Evolutionary conservation across 139 green algal species (phyloP).

Genomic region (Raphidocelis subcapitata): DNA sequence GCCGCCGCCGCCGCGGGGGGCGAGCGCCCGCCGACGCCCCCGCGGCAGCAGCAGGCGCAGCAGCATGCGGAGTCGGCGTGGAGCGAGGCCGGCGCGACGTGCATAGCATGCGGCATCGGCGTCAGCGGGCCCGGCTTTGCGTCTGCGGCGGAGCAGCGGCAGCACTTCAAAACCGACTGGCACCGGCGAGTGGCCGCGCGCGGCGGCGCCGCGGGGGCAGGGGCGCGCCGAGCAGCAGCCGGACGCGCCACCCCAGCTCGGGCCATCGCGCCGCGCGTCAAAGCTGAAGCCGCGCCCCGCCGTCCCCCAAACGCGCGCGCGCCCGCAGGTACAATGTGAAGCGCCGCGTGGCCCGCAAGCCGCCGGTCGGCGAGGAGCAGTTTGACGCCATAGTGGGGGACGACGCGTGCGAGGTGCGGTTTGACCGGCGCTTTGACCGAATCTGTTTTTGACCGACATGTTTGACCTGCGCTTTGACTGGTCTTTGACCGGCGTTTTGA

Average conservation of each 20-base stretch:
- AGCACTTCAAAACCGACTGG: constrained; percentile 91
- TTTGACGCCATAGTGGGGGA: constrained; percentile 59
- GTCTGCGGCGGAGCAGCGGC: constrained; percentile 61
- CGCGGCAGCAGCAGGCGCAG: too few species aligned
- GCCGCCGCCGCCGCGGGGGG: too few species aligned
- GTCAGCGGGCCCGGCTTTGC: constrained; percentile 49
- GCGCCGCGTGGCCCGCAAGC: constrained; percentile 53
- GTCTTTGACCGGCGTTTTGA: too few species aligned
- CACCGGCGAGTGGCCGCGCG: constrained; percentile 55
- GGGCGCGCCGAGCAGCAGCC: too few species aligned
- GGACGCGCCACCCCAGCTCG: too few species aligned
- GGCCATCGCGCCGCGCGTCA: too few species aligned
- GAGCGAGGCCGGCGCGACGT: constrained; percentile 48
- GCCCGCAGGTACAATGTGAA: constrained; percentile 70
- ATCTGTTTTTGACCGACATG: background rate
- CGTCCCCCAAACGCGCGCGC: too few species aligned
- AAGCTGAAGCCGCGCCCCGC: too few species aligned
- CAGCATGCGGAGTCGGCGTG: background rate
- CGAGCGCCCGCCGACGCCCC: too few species aligned
- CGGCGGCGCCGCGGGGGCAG: too few species aligned
- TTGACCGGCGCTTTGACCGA: background rate
- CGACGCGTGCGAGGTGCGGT: constrained; percentile 46
- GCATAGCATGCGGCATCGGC: constrained; percentile 67
- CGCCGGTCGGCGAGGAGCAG: constrained; percentile 54
- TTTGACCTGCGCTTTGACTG: too few species aligned